Evolutionary conservation across 805 yeast species (phyloP).

Genomic region (Priceomyces fermenticarens): DNA sequence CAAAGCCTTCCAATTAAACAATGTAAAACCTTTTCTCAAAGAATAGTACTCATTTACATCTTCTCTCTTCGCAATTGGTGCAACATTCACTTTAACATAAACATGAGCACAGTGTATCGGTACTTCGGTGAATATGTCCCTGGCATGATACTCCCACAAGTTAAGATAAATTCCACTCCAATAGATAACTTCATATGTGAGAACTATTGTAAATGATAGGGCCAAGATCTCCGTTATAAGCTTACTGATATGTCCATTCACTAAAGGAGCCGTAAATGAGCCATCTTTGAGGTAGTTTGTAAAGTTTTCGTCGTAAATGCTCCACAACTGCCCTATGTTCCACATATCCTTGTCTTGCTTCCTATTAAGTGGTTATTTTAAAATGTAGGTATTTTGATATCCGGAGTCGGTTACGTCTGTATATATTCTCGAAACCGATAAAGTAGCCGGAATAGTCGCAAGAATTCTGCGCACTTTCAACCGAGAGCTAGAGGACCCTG

Average conservation of each 20-base stretch:
- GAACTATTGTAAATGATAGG: slow-evolving; percentile 18
- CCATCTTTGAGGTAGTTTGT: slow-evolving; percentile 6
- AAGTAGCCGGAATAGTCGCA: no score
- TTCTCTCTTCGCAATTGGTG: slow-evolving; percentile 7
- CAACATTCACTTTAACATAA: slow-evolving; percentile 50
- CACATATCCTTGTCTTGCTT: background rate
- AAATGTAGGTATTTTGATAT: no score
- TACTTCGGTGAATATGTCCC: slow-evolving; percentile 63
- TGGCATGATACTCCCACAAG: slow-evolving; percentile 50
- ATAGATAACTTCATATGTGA: slow-evolving; percentile 40
- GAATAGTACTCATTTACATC: slow-evolving; percentile 24
- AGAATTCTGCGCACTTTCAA: no score
- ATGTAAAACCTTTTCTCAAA: slow-evolving; percentile 23
- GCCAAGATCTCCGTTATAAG: slow-evolving; percentile 27
- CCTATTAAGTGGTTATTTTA: no score
- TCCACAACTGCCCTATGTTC: slow-evolving; percentile 1
- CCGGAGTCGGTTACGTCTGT: no score
- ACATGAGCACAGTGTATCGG: slow-evolving; percentile 81
- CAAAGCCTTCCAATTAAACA: slow-evolving; percentile 18
- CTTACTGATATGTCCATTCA: slow-evolving; percentile 23
- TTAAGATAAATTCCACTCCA: slow-evolving; percentile 41
- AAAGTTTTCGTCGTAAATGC: background rate
- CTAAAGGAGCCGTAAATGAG: slow-evolving; percentile 21
- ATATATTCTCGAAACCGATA: no score
- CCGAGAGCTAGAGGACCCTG: no score